Base-by-base conservation (phyloP, 106 monocot genomes). In the Allium sativum region DNA sequence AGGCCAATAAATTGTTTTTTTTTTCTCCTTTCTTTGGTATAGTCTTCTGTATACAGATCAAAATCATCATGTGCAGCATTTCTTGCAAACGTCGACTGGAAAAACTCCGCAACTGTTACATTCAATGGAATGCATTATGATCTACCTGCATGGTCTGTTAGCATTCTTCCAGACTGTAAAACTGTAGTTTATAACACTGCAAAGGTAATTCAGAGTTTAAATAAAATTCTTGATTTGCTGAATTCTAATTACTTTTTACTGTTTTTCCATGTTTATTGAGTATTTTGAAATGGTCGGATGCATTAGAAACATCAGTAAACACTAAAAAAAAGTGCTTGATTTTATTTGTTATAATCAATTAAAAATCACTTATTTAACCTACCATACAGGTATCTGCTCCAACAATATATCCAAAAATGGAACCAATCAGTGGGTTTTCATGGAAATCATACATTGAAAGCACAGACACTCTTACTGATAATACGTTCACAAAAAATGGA, bases 71-170 rank as follows among this genome's bases (percentile, higher is more conserved):
- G 91, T 73, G 87, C 85, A 47, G 96, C 96, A 65, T 92, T 98
- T 66, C 88, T 98, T 59, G 79, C 82, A 42, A 98, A 98, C 53
- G 82, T 77, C 76, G 80, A 98, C 47, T 42, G 72, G 15, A 11
- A 14, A 8, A 78, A 64, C 40, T 77, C 76, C 77, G 82, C 80
- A 3, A 72, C 58, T 61, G 79, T 98, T 17, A 22, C 82, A 55
- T 96, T 96, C 75, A 79, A 91, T 74, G 87, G 84, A 12, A 45
- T 84, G 78, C 87, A 76, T 61, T 80, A 96, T 72, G 67, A 84
- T 74, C 87, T 96, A 62, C 95, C 90, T 52, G 87, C 95, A 53
- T 96, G 95, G 95, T 96, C 95, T 54, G 84, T 96, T 62, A 91
- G 87, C 82, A 78, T 96, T 52, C 90, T 96, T 71, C 90, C 90